A percentile compares a stretch with the other conserved stretches of the same genome.
phyloP scores from a whole-genome alignment of 2,329 filamentous ascomycete genomes.

The Lecanoromycetidae sp. region DNA sequence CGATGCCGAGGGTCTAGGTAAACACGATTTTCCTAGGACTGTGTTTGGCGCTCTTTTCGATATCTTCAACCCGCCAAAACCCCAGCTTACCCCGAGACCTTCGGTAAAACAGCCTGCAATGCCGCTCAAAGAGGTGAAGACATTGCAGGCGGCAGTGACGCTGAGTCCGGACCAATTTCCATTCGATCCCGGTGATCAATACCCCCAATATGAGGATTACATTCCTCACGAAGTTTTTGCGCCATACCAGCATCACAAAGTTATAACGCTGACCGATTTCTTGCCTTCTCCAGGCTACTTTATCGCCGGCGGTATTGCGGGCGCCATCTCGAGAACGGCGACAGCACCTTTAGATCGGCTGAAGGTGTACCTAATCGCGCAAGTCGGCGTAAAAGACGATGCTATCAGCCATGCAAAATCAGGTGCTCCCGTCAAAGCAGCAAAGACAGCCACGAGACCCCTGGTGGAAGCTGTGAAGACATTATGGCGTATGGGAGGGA shows the following conservation, averaged over 20 bases:
- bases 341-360: constrained; percentile 93
- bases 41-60: constrained; percentile 62
- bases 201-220: not conserved
- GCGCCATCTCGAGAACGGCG: constrained; percentile 85
- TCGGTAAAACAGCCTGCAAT: too few relatives aligned
- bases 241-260: constrained; percentile 21
- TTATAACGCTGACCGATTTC: constrained; percentile 49
- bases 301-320: constrained; percentile 84
- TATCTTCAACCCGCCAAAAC: constrained; percentile 5
- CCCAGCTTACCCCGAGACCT: not conserved
- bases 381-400: constrained; percentile 53
- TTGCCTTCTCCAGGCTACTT: constrained; percentile 94
- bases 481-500: constrained; percentile 72
- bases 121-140: too few relatives aligned
- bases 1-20: constrained; percentile 93
- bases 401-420: constrained; percentile 56
- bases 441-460: constrained; percentile 55
- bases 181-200: constrained; percentile 16
- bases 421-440: constrained; percentile 53
- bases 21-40: constrained; percentile 56
- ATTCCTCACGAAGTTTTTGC: constrained; percentile 7
- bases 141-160: too few relatives aligned
- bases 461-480: constrained; percentile 62
- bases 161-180: constrained; percentile 13
- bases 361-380: constrained; percentile 94